A percentile compares a stretch with the other conserved stretches of the same genome.
phyloP scores from a whole-genome alignment of 2,329 filamentous ascomycete genomes.

The Chaetomium sp. region DNA sequence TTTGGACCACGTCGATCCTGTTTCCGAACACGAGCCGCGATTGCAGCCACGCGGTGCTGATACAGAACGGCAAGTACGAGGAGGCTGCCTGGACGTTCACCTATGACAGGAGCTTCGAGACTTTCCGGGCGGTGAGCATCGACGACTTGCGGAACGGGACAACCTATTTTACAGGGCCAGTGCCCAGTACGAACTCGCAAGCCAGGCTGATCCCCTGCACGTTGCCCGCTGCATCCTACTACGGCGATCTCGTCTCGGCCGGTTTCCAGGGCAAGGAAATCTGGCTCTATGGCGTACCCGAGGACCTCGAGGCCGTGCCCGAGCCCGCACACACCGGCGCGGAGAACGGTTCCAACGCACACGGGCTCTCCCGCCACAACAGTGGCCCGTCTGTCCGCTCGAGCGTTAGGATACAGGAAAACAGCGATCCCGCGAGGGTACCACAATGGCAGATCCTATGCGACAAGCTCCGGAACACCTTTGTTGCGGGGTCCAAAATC shows the following conservation, averaged over 20 bases:
- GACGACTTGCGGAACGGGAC: conserved; percentile 75
- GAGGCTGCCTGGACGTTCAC: conserved; percentile 77
- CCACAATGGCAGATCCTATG: conserved; percentile 71
- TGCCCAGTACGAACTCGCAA: conserved; percentile 53
- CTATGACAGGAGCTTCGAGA: conserved; percentile 75
- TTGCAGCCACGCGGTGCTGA: conserved; percentile 73
- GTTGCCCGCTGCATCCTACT: conserved; percentile 67
- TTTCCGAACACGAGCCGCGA: conserved; percentile 80
- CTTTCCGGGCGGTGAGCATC: conserved; percentile 74
- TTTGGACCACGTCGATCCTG: conserved; percentile 85
- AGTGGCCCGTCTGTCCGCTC: conserved; percentile 46
- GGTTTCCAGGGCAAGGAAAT: conserved; percentile 73
- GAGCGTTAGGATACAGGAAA: conserved; percentile 43
- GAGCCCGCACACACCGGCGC: conserved; percentile 42
- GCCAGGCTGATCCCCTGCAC: conserved; percentile 68
- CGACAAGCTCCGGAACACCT: conserved; percentile 69
- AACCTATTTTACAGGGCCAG: conserved; percentile 76
- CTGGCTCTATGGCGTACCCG: conserved; percentile 78
- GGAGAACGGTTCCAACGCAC: conserved; percentile 37
- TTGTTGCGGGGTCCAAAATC: conserved; percentile 68
- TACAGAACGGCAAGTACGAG: conserved; percentile 61
- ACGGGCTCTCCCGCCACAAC: conserved; percentile 38
- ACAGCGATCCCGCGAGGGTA: conserved; percentile 43
- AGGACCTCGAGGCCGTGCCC: conserved; percentile 66
- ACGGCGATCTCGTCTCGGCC: conserved; percentile 71